phyloP scores from a whole-genome alignment of 2,329 filamentous ascomycete species.

The Cordyceps farinosa region DNA sequence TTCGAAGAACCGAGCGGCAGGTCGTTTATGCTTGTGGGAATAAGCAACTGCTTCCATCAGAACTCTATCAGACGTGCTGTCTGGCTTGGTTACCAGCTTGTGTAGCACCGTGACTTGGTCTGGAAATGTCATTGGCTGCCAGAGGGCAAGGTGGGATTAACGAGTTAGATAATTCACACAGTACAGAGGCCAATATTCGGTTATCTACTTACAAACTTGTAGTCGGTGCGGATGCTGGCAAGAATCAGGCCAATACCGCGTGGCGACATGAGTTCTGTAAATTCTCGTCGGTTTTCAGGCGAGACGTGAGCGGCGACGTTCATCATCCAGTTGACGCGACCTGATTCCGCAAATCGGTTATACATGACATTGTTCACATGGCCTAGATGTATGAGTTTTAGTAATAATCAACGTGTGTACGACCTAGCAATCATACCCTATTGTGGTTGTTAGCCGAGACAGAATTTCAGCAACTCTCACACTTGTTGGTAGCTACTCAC shows the following conservation, averaged over 20 bases:
- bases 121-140: constrained; percentile 75
- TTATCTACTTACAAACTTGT: constrained; percentile 69
- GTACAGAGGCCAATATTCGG: no score
- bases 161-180: not conserved
- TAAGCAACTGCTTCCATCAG: constrained; percentile 61
- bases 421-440: constrained; percentile 1
- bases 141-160: not conserved
- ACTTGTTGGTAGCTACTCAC: constrained; percentile 34
- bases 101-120: constrained; percentile 82
- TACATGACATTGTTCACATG: constrained; percentile 89
- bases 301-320: constrained; percentile 65
- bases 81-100: constrained; percentile 59
- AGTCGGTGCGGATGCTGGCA: constrained; percentile 75
- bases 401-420: not conserved
- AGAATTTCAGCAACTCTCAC: not conserved
- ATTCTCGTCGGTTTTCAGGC: constrained; percentile 56
- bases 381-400: constrained; percentile 20
- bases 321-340: constrained; percentile 72
- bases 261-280: constrained; percentile 67
- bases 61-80: constrained; percentile 44
- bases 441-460: not conserved
- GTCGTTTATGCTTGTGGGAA: constrained; percentile 69
- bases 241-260: constrained; percentile 70
- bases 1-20: constrained; percentile 71
- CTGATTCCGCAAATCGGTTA: constrained; percentile 77